Conservation (phyloP, 2,329 filamentous ascomycete species). For the Alternaria arborescens region DNA sequence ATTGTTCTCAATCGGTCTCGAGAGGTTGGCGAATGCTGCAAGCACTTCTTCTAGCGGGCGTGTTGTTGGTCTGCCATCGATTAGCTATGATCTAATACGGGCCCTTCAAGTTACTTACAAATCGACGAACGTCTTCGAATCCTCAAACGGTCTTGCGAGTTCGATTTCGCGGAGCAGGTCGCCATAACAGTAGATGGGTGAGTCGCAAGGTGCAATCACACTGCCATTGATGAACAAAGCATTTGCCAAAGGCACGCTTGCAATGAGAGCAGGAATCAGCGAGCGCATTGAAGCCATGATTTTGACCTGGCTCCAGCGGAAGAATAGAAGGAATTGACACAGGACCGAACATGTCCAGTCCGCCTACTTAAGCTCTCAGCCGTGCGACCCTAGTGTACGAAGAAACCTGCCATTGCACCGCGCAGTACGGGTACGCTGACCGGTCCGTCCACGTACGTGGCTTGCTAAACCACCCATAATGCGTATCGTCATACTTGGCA, state of each 20-base stretch:
- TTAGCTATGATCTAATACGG: conserved; percentile 7
- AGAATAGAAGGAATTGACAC: background rate
- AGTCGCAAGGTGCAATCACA: conserved; percentile 71
- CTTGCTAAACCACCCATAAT: conserved; percentile 10
- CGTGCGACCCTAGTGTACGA: conserved; percentile 12
- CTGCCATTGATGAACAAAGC: conserved; percentile 69
- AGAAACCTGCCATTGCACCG: conserved; percentile 25
- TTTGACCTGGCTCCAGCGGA: conserved; percentile 8
- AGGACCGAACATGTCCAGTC: background rate
- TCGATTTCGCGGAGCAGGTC: conserved; percentile 70
- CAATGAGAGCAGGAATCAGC: conserved; percentile 22
- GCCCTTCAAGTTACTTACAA: conserved; percentile 31
- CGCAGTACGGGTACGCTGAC: conserved; percentile 6
- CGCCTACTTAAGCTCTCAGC: conserved; percentile 13
- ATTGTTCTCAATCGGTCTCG: conserved; percentile 70
- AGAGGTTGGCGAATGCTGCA: conserved; percentile 66
- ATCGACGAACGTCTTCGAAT: conserved; percentile 77
- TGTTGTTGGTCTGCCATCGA: conserved; percentile 64
- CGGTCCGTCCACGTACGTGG: conserved; percentile 33
- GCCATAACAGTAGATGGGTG: conserved; percentile 72
- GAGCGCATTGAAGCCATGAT: conserved; percentile 24
- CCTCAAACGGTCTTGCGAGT: conserved; percentile 69
- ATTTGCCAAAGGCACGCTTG: conserved; percentile 32
- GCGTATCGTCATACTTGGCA: conserved; percentile 17
- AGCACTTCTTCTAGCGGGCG: conserved; percentile 68